Conservation (phyloP, 108 stramenopile species). For the Cyclotella cryptica region DNA sequence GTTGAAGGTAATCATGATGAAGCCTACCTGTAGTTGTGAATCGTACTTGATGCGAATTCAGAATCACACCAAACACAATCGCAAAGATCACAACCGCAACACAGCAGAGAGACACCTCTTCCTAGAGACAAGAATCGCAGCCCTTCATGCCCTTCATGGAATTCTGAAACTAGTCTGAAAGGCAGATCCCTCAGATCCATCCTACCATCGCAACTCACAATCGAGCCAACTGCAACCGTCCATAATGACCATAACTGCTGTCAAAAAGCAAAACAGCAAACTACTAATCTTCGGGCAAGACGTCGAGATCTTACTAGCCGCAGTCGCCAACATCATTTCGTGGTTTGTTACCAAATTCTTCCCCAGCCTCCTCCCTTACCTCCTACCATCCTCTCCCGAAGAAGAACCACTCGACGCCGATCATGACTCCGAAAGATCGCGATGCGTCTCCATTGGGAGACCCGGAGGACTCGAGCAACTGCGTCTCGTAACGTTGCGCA, state of each 20-base stretch:
- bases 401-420: constrained; percentile 26
- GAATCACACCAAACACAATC: no score
- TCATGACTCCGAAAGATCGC: constrained; percentile 38
- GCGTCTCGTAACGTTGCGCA: constrained; percentile 63
- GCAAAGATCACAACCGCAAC: no score
- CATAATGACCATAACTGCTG: neutral
- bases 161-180: no score
- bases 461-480: constrained; percentile 88
- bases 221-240: no score
- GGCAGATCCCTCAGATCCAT: no score
- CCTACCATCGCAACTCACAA: no score
- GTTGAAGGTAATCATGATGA: no score
- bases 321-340: constrained; percentile 73
- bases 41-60: no score
- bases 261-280: neutral
- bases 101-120: no score
- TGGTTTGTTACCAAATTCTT: constrained; percentile 70
- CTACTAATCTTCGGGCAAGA: constrained; percentile 55
- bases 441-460: constrained; percentile 81
- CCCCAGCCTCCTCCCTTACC: constrained; percentile 58
- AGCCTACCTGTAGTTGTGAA: no score
- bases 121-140: no score
- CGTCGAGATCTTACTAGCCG: constrained; percentile 64
- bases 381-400: constrained; percentile 63
- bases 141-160: no score